Evolutionary conservation across 768 basidiomycete genomes (phyloP), one percentile per base, ranked within the genome.

Genomic region (Auricularia sp.): DNA sequence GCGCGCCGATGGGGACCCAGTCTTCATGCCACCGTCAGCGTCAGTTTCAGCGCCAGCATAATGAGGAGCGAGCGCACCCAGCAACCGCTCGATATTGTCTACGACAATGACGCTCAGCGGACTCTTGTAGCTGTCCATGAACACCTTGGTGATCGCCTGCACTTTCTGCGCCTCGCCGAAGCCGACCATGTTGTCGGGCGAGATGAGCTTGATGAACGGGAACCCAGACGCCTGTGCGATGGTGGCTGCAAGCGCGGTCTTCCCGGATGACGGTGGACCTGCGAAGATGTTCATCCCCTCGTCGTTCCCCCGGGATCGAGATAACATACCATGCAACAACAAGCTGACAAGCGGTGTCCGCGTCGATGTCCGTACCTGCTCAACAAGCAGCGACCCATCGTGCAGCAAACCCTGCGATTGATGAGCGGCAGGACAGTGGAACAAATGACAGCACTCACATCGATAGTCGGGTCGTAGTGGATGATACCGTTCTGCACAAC

Each of bases 401-500:
- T 85, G 87, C 47, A 98, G 77, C 36, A 96, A 83, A 72, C 91
- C 88, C 95, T 97, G 72, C 0, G 71, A 16, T 56, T 10, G 11
- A 63, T 29, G 13, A 62, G 47, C 62, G 33, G 29, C 65, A 24
- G 42, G 59, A 42, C 4, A 14, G 42, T 24, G 56, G 14, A 59
- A 58, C 35, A 56, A 54, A 64, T 64, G 58, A 45, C 66, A 3
- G n/a, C 33, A 78, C 88, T 73, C 69, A 95, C 95, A 71, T 96
- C 88, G 70, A 98, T 78, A 47, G 81, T 78, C 6, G 72, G 65
- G 74, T 86, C 87, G 73, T 84, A 97, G 72, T 94, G 92, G 54
- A 98, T 94, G 74, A 98, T 98, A 3, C 97, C 97, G 72, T 98
- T 92, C 75, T 95, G 92, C 24, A 98, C 89, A 63, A 97, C 94